Conservation (phyloP, 768 basidiomycete genomes). For the Tremella fuciformis region DNA sequence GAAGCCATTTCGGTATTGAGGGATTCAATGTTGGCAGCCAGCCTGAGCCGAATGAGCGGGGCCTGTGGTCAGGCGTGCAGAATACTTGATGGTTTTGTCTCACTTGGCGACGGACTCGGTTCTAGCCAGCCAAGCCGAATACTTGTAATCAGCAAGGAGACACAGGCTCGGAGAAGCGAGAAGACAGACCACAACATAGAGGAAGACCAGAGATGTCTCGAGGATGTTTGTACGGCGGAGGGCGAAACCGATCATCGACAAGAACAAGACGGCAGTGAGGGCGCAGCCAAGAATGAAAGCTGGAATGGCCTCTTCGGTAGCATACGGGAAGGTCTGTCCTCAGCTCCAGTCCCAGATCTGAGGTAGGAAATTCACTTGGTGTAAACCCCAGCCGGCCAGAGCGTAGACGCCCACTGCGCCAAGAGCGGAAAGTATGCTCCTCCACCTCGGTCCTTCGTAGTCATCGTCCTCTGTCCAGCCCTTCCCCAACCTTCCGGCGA, state of each 20-base stretch:
- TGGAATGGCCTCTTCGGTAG: slow-evolving; percentile 77
- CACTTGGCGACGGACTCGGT: slow-evolving; percentile 48
- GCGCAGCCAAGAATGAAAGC: slow-evolving; percentile 86
- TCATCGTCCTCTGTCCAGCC: slow-evolving; percentile 52
- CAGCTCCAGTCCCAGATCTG: neutral
- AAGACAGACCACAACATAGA: slow-evolving; percentile 65
- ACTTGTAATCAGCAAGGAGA: slow-evolving; percentile 23
- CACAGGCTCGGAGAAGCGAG: slow-evolving; percentile 53
- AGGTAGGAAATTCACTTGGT: slow-evolving; percentile 28
- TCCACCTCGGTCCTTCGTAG: slow-evolving; percentile 48
- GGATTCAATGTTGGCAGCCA: slow-evolving; percentile 38
- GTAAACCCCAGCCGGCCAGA: slow-evolving; percentile 40
- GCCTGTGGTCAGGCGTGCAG: slow-evolving; percentile 39
- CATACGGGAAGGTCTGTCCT: slow-evolving; percentile 63
- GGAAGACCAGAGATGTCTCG: slow-evolving; percentile 79
- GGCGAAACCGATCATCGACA: slow-evolving; percentile 86
- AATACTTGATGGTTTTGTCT: slow-evolving; percentile 11
- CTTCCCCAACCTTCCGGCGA: slow-evolving; percentile 47
- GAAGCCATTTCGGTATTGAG: slow-evolving; percentile 15
- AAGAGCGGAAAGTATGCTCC: slow-evolving; percentile 45
- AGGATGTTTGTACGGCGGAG: slow-evolving; percentile 86
- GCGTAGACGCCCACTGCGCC: slow-evolving; percentile 43
- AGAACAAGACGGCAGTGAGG: slow-evolving; percentile 80
- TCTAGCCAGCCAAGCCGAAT: slow-evolving; percentile 50
- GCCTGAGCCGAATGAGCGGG: slow-evolving; percentile 40